Conservation (phyloP, 495 filamentous ascomycete genomes). For the Antarctomyces pellizariae region DNA sequence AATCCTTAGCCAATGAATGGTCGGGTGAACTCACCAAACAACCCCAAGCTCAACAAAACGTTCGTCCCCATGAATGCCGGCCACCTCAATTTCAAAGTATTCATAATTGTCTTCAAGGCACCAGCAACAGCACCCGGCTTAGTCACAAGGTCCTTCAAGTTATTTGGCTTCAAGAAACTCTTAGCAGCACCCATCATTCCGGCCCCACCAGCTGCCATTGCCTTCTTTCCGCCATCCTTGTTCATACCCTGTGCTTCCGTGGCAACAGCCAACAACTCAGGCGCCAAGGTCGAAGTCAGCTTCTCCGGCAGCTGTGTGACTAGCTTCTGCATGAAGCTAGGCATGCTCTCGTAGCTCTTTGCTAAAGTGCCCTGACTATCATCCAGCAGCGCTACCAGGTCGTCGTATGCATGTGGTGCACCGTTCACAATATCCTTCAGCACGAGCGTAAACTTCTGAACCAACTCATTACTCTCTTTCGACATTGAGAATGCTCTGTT, state of each 20-base stretch:
- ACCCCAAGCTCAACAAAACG: slow-evolving; percentile 59
- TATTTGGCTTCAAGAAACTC: slow-evolving; percentile 17
- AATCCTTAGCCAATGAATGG: background rate
- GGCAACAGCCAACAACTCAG: slow-evolving; percentile 57
- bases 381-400: slow-evolving; percentile 61
- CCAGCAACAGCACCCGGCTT: slow-evolving; percentile 64
- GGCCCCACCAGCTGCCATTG: slow-evolving; percentile 6
- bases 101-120: slow-evolving; percentile 67
- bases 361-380: slow-evolving; percentile 54
- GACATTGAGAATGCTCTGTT: slow-evolving; percentile 67
- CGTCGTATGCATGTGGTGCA: slow-evolving; percentile 76
- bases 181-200: slow-evolving; percentile 14
- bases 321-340: slow-evolving; percentile 60
- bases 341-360: slow-evolving; percentile 56
- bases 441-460: slow-evolving; percentile 64
- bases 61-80: slow-evolving; percentile 70
- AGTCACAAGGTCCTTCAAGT: slow-evolving; percentile 55
- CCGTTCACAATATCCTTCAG: slow-evolving; percentile 83
- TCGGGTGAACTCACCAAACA: slow-evolving; percentile 42
- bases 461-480: slow-evolving; percentile 52
- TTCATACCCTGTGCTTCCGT: slow-evolving; percentile 46
- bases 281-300: slow-evolving; percentile 46
- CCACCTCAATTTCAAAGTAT: slow-evolving; percentile 60
- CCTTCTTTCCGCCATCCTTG: slow-evolving; percentile 11
- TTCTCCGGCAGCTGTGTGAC: slow-evolving; percentile 69